phyloP scores from a whole-genome alignment of 2,329 filamentous ascomycete genomes.

The Byssochlamys sp. region DNA sequence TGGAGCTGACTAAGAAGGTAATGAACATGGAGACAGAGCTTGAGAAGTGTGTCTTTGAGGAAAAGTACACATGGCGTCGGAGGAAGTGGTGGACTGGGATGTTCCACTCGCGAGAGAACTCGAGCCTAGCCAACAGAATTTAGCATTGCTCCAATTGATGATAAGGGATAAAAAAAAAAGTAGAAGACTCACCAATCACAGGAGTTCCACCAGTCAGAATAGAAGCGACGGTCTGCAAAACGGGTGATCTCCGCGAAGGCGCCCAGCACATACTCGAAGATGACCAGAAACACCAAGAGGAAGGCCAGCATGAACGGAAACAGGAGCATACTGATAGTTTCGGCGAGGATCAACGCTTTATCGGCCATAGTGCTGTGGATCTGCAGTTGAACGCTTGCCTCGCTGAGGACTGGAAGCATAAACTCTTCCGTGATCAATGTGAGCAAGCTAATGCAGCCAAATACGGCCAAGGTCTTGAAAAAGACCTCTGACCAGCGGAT shows the following conservation, averaged over 20 bases:
- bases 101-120: constrained; percentile 95
- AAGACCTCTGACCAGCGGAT: constrained; percentile 72
- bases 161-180: constrained; percentile 52
- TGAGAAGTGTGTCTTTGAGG: constrained; percentile 66
- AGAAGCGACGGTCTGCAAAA: constrained; percentile 91
- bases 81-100: constrained; percentile 95
- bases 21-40: constrained; percentile 70
- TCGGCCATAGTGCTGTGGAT: constrained; percentile 48
- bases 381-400: constrained; percentile 53
- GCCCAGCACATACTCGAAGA: constrained; percentile 92
- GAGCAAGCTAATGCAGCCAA: constrained; percentile 91
- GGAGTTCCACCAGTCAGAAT: constrained; percentile 62
- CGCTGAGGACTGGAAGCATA: constrained; percentile 77
- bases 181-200: constrained; percentile 39
- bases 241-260: constrained; percentile 89
- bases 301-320: constrained; percentile 98
- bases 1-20: constrained; percentile 80
- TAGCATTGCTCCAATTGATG: constrained; percentile 19
- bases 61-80: constrained; percentile 83
- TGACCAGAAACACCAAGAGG: constrained; percentile 89
- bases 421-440: constrained; percentile 89
- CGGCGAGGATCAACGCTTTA: constrained; percentile 67
- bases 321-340: constrained; percentile 81
- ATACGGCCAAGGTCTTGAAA: constrained; percentile 78
- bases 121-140: constrained; percentile 51